phyloP scores from a whole-genome alignment of 169 alveolate genomes.

The Pseudocohnilembus persalinus region DNA sequence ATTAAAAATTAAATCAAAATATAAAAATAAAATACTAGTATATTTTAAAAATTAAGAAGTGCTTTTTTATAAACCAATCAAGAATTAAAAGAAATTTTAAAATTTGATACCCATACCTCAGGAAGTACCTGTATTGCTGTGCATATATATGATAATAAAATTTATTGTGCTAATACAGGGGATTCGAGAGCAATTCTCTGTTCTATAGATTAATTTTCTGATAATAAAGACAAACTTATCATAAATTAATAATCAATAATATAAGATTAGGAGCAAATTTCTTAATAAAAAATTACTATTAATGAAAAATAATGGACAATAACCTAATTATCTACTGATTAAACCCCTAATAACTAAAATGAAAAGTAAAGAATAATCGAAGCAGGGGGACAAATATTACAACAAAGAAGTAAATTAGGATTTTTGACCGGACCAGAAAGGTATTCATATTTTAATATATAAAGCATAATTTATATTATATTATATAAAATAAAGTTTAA shows the following conservation, averaged over 20 bases:
- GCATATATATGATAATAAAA: neutral
- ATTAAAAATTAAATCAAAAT: too few relatives aligned
- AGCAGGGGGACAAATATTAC: conserved; percentile 43
- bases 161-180: conserved; percentile 51
- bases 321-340: conserved; percentile 48
- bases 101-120: neutral
- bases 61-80: neutral
- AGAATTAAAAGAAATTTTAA: neutral
- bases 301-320: conserved; percentile 32
- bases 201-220: conserved; percentile 8
- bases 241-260: too few relatives aligned
- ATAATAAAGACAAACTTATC: neutral
- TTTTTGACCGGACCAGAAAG: conserved; percentile 15
- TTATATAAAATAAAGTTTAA: neutral
- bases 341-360: conserved; percentile 40
- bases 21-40: too few relatives aligned
- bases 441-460: conserved; percentile 29
- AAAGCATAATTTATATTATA: conserved; percentile 1
- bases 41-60: neutral
- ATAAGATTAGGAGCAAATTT: neutral
- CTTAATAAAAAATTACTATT: too few relatives aligned
- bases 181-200: conserved; percentile 56
- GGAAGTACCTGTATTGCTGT: conserved; percentile 10
- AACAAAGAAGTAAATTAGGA: neutral
- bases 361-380: conserved; percentile 50